Evolutionary conservation across 352 stramenopile species (phyloP).

Genomic region (Globisporangium uncinulatum): DNA sequence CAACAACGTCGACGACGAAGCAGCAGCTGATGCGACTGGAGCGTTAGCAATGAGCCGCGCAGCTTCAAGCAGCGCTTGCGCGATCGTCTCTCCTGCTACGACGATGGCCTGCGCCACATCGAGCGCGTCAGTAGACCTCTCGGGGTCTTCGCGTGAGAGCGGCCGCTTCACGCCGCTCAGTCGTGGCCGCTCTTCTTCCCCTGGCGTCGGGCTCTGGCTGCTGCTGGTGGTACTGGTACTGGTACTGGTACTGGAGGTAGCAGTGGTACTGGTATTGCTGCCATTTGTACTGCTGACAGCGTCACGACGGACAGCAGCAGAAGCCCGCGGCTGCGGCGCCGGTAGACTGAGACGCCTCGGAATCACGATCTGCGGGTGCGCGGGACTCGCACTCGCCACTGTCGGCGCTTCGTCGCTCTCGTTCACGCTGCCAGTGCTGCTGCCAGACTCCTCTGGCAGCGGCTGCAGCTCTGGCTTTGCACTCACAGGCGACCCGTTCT

Average conservation of each 20-base stretch:
- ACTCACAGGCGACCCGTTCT: too few species aligned
- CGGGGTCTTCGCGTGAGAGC: background rate
- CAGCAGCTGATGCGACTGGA: background rate
- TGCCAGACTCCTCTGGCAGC: too few species aligned
- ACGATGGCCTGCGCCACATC: slow-evolving; percentile 7
- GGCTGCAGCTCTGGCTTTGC: too few species aligned
- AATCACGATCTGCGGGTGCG: background rate
- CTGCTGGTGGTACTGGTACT: background rate
- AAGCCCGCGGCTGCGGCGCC: background rate
- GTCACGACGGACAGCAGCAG: too few species aligned
- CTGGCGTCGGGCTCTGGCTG: background rate
- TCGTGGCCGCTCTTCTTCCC: background rate
- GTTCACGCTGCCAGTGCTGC: too few species aligned
- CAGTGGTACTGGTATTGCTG: background rate
- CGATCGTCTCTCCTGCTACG: slow-evolving; percentile 1
- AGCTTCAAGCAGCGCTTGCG: slow-evolving; percentile 5
- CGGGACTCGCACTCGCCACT: background rate
- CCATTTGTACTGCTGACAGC: background rate
- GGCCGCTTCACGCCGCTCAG: background rate
- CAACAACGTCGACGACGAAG: background rate
- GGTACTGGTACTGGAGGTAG: background rate
- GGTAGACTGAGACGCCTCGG: background rate
- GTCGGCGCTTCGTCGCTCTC: too few species aligned
- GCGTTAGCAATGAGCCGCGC: slow-evolving; percentile 3
- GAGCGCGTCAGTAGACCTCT: background rate